A percentile compares a stretch with the other conserved stretches of the same genome.
Conservation (phyloP, 331 rosid genomes). For the Prunus yedoensis region DNA sequence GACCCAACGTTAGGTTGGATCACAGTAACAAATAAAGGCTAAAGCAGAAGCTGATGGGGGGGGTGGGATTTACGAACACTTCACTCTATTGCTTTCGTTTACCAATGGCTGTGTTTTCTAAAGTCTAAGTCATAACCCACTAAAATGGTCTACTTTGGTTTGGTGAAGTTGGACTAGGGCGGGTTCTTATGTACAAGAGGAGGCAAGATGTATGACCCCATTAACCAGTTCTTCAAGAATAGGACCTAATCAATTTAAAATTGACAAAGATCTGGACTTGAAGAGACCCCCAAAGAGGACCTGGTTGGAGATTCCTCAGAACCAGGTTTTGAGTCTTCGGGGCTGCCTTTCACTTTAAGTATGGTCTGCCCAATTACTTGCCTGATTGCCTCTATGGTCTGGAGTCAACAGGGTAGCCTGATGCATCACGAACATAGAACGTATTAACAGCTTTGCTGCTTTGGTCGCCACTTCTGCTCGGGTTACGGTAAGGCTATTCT, state of each 20-base stretch:
- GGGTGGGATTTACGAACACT: constrained; percentile 37
- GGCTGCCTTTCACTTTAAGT: constrained; percentile 84
- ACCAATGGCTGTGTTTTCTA: constrained; percentile 35
- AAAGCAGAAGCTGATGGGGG: constrained; percentile 24
- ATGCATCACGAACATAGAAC: constrained; percentile 85
- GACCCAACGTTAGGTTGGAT: constrained; percentile 40
- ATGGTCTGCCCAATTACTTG: constrained; percentile 82
- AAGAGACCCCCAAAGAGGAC: constrained; percentile 90
- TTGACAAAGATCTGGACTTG: constrained; percentile 90
- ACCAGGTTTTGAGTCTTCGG: constrained; percentile 54
- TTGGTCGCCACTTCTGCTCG: constrained; percentile 96
- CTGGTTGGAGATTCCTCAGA: constrained; percentile 79
- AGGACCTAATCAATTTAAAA: constrained; percentile 76
- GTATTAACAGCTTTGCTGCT: constrained; percentile 85
- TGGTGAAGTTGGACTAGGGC: constrained; percentile 25
- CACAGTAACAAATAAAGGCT: constrained; percentile 26
- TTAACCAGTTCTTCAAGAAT: constrained; percentile 44
- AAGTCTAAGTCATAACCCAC: constrained; percentile 28
- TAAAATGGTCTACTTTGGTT: constrained; percentile 25
- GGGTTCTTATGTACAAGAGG: constrained; percentile 41
- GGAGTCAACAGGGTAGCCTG: constrained; percentile 74
- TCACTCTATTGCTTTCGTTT: constrained; percentile 24
- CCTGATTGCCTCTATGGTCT: constrained; percentile 77
- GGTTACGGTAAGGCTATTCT: constrained; percentile 91
- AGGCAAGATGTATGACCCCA: constrained; percentile 4